These are phyloP conservation scores for Digitaria exilis DNA, from an alignment of 202 grass and related monocot genomes.

Conservation along the genomic window DNA sequence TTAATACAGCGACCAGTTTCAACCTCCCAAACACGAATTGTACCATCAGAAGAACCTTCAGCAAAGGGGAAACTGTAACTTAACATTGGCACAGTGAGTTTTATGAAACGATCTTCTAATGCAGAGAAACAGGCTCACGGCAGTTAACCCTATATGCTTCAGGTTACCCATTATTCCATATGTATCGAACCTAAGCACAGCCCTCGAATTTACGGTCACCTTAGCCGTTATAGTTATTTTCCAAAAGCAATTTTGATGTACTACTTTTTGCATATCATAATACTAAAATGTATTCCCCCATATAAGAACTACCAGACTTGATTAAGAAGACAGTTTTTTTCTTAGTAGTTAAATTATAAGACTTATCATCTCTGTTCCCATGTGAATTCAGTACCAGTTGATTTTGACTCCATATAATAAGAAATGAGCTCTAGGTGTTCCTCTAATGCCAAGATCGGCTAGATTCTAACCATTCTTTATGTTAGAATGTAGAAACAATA, in stretches of 20 bases:
- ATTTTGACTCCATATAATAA: background rate
- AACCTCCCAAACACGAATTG: no score
- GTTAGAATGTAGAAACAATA: background rate
- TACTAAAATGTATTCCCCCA: background rate
- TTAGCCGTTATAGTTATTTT: background rate
- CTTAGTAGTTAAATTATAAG: background rate
- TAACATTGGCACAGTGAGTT: background rate
- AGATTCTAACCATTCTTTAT: background rate
- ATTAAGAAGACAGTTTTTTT: slow-evolving; percentile 4
- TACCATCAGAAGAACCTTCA: slow-evolving; percentile 91
- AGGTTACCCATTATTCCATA: background rate
- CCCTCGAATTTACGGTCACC: background rate
- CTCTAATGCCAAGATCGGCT: background rate
- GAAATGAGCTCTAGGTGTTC: background rate
- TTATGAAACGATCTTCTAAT: background rate
- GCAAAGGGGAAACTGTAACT: slow-evolving; percentile 15
- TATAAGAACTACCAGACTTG: background rate
- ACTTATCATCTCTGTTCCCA: background rate
- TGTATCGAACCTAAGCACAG: background rate
- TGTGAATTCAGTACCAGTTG: background rate
- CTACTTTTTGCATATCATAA: slow-evolving; percentile 10
- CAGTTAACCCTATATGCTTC: background rate
- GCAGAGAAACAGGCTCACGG: background rate
- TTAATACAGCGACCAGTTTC: slow-evolving; percentile 84
- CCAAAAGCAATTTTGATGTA: background rate